These are phyloP conservation scores for Ganoderma sp. DNA, from an alignment of 1,284 basidiomycete species.

Conservation along the genomic window DNA sequence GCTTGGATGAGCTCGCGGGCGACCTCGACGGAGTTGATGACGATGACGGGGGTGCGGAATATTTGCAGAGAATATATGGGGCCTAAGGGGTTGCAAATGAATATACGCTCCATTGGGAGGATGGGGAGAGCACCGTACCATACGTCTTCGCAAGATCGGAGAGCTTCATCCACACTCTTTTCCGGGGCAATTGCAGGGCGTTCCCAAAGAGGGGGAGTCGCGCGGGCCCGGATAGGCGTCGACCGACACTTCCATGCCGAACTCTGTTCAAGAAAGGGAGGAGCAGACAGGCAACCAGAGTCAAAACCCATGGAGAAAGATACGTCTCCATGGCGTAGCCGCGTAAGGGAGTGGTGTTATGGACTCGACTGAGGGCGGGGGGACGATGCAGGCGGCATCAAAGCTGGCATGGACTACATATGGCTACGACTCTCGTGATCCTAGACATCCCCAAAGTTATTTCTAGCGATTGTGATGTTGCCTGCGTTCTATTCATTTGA, in stretches of 20 bases:
- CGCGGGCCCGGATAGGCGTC: slow-evolving; percentile 8
- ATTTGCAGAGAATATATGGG: slow-evolving; percentile 23
- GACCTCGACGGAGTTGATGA: slow-evolving; percentile 21
- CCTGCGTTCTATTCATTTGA: background rate
- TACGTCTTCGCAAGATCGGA: slow-evolving; percentile 9
- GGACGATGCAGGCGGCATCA: background rate
- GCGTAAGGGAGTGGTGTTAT: background rate
- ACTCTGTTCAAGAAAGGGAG: background rate
- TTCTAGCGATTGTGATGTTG: background rate
- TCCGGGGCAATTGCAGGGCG: slow-evolving; percentile 7
- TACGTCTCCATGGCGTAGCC: background rate
- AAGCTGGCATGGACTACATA: background rate
- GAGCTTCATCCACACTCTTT: slow-evolving; percentile 12
- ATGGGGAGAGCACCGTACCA: slow-evolving; percentile 5
- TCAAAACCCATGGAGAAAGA: background rate
- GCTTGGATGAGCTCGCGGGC: slow-evolving; percentile 25
- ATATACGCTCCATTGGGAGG: background rate
- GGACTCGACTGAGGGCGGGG: background rate
- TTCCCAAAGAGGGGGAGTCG: slow-evolving; percentile 11
- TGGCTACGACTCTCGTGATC: background rate
- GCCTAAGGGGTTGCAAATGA: slow-evolving; percentile 7
- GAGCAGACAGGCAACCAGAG: background rate
- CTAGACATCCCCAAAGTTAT: background rate
- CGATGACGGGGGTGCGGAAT: slow-evolving; percentile 21
- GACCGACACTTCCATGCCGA: background rate